phyloP scores from a whole-genome alignment of 2,329 filamentous ascomycete genomes.

The Fusarium zealandicum region DNA sequence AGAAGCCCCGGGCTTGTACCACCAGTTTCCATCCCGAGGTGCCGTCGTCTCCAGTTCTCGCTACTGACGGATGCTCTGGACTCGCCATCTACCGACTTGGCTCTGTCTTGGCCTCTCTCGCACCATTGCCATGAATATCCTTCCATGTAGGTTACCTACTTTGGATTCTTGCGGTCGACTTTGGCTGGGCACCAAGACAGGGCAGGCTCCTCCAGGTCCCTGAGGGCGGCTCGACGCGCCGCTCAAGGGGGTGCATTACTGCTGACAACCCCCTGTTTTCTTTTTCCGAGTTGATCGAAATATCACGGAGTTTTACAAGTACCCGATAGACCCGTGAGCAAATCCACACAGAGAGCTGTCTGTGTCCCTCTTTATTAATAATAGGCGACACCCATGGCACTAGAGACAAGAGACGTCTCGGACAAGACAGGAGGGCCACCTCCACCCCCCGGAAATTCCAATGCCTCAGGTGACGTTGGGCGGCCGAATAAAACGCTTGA shows the following conservation, averaged over 20 bases:
- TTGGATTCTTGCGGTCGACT: no score
- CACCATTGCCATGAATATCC: background rate
- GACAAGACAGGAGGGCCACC: background rate
- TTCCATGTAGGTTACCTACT: background rate
- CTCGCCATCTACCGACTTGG: no score
- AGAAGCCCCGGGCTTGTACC: no score
- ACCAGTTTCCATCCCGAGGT: no score
- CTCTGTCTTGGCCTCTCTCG: no score
- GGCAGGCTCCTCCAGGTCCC: background rate
- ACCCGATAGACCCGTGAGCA: constrained; percentile 25
- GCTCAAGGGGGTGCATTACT: constrained; percentile 3
- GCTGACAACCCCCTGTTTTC: constrained; percentile 18
- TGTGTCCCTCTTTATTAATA: background rate
- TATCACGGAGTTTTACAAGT: constrained; percentile 16
- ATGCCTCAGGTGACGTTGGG: constrained; percentile 41
- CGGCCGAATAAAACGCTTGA: constrained; percentile 42
- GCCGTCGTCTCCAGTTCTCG: no score
- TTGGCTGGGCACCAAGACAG: constrained; percentile 5
- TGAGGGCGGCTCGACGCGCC: constrained; percentile 1
- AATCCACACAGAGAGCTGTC: background rate
- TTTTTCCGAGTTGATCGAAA: constrained; percentile 4
- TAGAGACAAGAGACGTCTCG: no score
- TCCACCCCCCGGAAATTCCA: constrained; percentile 14
- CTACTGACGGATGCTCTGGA: no score
- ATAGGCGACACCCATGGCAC: no score